Evolutionary conservation across 371 early-diverging fungal genomes (phyloP), one percentile per base, ranked within the genome.

Genomic region (Apophysomyces trapeziformis): DNA sequence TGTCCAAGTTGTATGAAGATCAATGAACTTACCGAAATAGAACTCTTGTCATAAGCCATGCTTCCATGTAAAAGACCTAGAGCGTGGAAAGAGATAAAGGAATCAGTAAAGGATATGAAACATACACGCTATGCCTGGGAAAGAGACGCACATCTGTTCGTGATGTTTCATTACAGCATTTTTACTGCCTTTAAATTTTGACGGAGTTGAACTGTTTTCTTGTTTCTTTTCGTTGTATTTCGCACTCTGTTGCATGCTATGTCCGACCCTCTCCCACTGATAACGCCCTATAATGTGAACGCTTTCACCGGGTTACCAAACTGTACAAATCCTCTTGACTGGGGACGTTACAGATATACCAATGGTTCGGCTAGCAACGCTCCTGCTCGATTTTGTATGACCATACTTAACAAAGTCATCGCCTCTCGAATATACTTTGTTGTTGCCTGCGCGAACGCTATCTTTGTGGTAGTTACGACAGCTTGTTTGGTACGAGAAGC

Each of bases 401-500:
- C n/a, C 21, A 21, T 50, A 4, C 54, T 50, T 11, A 50, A 50
- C 54, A 50, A 50, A 6, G 21, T 50, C 21, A 50, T 50, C 11
- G 63, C 66, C n/a, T 39, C 50, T 38, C 50, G 59, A 37, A 32
- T 50, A n/a, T 70, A 70, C 44, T 66, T 70, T 32, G 16, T 38
- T 4, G 43, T 65, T 35, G 58, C 60, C 1, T 50, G 50, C 26
- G 26, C 60, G 26, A 66, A 70, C n/a, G 58, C 59, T n/a, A 45
- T 50, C 4, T 70, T 66, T 66, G 57, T 70, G 35, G 18, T 66
- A n/a, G 14, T 66, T 7, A 58, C 70, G 4, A 70, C 70, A 5
- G 59, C 59, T 13, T 14, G 65, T n/a, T 66, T 66, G 21, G 50
- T 65, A 5, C 46, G 41, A 35, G 57, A 47, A 11, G 56, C 64